Base-by-base conservation (phyloP, 1,284 basidiomycete species). In the Pseudozyma hubeiensis region DNA sequence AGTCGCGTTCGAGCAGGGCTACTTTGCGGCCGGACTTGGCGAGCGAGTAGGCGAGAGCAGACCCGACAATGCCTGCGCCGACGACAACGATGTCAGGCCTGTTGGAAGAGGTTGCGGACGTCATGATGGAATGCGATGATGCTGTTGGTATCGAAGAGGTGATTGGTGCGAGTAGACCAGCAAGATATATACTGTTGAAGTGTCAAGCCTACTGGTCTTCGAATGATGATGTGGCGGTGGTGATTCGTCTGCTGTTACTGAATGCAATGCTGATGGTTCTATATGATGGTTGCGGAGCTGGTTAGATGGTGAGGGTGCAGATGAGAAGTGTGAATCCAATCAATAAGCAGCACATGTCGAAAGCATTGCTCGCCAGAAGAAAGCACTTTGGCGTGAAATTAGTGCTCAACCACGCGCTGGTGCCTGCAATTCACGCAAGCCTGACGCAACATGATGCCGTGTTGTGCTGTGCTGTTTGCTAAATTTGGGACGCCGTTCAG, bases 1-100 rank as follows among this genome's bases (percentile, higher is more conserved):
- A 88, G 41, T 96, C 96, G 50, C 48, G 94, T 66, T 85, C 84
- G 37, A 84, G 55, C 2, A 84, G 62, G 9, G 79, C 77, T 7
- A 85, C 80, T 89, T 85, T 97, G 37, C 82, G 80, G 10, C 82
- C 82, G 0, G 81, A 76, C 47, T 78, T 77, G 33, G 57, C 82
- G n/a, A 84, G 81, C 0, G 78, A 67, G 43, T 72, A 79, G 17
- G 82, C 78, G 8, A 83, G 69, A 9, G 81, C 71, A 7, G 81
- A 69, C 14, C 82, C 82, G 30, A 83, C 81, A 41, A 84, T 61
- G n/a, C 82, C 82, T 1, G 81, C 81, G 31, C 82, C 82, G n/a
- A 84, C 78, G 17, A 84, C 62, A 50, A 78, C 51, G 41, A 83
- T 64, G 62, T 84, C 81, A 55, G 37, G 50, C 47, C 55, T 19